phyloP scores from a whole-genome alignment of 2,329 filamentous ascomycete genomes.

The Aspergillus puulaauensis region DNA sequence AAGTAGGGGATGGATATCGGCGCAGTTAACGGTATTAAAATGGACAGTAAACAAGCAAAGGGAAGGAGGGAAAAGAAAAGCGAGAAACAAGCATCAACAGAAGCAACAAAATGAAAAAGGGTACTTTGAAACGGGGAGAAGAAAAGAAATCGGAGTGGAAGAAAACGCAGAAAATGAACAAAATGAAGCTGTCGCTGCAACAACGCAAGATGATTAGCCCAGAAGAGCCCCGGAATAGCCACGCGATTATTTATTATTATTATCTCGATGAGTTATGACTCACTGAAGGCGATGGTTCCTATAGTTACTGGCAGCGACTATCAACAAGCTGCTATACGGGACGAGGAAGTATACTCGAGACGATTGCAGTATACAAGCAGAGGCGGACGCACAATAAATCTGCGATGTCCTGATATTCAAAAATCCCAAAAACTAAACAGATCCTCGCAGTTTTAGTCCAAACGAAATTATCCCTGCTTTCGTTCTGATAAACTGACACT shows the following conservation, averaged over 20 bases:
- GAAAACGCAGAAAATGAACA: background rate
- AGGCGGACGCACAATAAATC: slow-evolving; percentile 11
- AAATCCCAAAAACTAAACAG: slow-evolving; percentile 2
- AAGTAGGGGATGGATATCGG: background rate
- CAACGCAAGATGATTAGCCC: slow-evolving; percentile 1
- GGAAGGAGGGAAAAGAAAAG: slow-evolving; percentile 4
- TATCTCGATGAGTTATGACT: slow-evolving; percentile 6
- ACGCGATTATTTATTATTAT: slow-evolving; percentile 11
- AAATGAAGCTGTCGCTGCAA: slow-evolving; percentile 5
- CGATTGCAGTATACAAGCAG: background rate
- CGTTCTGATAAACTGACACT: slow-evolving; percentile 5
- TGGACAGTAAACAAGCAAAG: background rate
- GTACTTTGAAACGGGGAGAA: slow-evolving; percentile 1
- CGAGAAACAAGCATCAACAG: slow-evolving; percentile 1
- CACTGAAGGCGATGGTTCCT: background rate
- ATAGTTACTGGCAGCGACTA: slow-evolving; percentile 1
- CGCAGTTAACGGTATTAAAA: background rate
- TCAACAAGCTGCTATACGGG: background rate
- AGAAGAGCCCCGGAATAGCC: background rate
- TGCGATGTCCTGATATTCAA: background rate
- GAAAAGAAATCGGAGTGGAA: slow-evolving; percentile 1
- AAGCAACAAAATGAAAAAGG: background rate
- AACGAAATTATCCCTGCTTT: slow-evolving; percentile 1
- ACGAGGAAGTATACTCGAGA: background rate
- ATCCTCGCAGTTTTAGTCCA: background rate